Evolutionary conservation across 352 stramenopile genomes (phyloP), one percentile per base, ranked within the genome.

Genomic region (Phytophthora hybrid): DNA sequence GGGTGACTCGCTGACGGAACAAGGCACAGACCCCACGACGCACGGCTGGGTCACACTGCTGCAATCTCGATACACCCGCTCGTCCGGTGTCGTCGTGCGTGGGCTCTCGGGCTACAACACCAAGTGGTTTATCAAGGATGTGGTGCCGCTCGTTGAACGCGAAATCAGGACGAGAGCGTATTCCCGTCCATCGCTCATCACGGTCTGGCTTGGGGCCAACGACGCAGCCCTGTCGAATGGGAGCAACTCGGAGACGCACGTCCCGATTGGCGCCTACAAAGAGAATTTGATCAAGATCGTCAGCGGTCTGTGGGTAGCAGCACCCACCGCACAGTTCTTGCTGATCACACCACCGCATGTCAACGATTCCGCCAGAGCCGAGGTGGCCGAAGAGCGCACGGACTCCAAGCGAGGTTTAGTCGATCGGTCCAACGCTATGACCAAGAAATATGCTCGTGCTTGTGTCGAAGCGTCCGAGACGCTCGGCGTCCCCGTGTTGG

Each of bases 151-250:
- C 6, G n/a, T 87, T 1, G 49, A 66, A n/a, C 41, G 70, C 0
- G 82, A 92, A 34, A 73, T 88, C 44, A 23, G 32, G 14, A 53
- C 18, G 16, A 65, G 61, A 5, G 21, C 14, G 53, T 69, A 66
- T 26, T 19, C 61, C 5, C 23, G 68, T 44, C 78, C 80, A 34
- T 59, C 69, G 5, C 60, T 90, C 39, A 62, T 90, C 18, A 85
- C 76, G 4, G 54, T 92, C 21, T 88, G 75, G 69, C 70, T 92
- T 21, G 82, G 84, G 13, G 73, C 82, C n/a, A 92, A 92, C 73
- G 82, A 92, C 57, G 80, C 79, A 4, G 76, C 72, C 10, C 69
- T 81, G 18, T 19, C 46, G 11, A 47, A 71, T 16, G 79, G 81
- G 2, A 46, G 53, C 13, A 55, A 72, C 34, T 23, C 47, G 16